Evolutionary conservation across 116 monocot species (phyloP).

Genomic region (Posidonia oceanica): DNA sequence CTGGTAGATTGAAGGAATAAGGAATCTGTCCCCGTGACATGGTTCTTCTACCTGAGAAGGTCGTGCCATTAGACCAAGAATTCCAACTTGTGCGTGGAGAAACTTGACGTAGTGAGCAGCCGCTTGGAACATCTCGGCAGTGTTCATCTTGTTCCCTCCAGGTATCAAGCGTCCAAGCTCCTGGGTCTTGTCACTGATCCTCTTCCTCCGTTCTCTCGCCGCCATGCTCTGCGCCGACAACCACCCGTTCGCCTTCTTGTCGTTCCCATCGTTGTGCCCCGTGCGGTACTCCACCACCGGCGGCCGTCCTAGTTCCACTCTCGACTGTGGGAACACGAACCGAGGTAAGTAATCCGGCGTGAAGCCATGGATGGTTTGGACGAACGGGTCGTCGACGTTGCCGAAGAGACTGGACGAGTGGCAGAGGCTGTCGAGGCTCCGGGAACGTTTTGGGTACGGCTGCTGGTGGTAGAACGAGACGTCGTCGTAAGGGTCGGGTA

Average conservation of each 20-base stretch:
- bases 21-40: too few relatives aligned
- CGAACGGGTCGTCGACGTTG: neutral
- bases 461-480: neutral
- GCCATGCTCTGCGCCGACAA: conserved; percentile 43
- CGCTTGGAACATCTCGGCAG: conserved; percentile 64
- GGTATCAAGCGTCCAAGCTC: conserved; percentile 53
- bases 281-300: neutral
- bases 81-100: conserved; percentile 53
- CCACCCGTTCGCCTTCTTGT: neutral
- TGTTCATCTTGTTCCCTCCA: conserved; percentile 65
- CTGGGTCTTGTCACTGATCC: conserved; percentile 63
- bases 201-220: conserved; percentile 59
- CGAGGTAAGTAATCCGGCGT: neutral
- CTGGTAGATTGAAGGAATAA: too few relatives aligned
- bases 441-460: neutral
- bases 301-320: neutral
- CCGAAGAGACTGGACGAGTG: neutral
- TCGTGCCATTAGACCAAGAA: conserved; percentile 11
- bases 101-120: conserved; percentile 56
- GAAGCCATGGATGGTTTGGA: neutral
- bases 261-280: neutral
- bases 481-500: neutral
- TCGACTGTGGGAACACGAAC: neutral
- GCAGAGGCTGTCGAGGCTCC: neutral
- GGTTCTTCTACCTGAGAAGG: too few relatives aligned